Evolutionary conservation across 2,329 filamentous ascomycete genomes (phyloP).

Genomic region (Penicillium sp.): DNA sequence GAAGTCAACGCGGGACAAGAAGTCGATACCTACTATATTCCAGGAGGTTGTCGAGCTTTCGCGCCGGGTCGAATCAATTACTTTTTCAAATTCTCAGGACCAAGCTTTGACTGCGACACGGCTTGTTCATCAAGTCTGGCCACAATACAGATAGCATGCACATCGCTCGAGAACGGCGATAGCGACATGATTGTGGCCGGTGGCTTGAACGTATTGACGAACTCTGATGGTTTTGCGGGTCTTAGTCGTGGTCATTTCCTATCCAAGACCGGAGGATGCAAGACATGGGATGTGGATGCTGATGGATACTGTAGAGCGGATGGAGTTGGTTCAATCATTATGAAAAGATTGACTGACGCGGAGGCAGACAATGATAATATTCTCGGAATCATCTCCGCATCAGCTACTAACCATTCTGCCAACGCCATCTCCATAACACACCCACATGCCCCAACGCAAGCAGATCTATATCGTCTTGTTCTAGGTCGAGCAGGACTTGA

Average conservation of each 20-base stretch:
- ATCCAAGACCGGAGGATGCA: slow-evolving; percentile 10
- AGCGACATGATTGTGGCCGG: slow-evolving; percentile 6
- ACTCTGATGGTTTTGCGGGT: slow-evolving; percentile 1
- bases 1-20: slow-evolving; percentile 60
- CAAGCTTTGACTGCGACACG: slow-evolving; percentile 4
- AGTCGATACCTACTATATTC: slow-evolving; percentile 63
- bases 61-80: slow-evolving; percentile 45
- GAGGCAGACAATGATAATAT: slow-evolving; percentile 19
- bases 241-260: slow-evolving; percentile 7
- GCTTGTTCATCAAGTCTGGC: slow-evolving; percentile 9
- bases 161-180: neutral
- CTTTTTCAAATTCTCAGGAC: slow-evolving; percentile 2
- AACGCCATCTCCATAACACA: slow-evolving; percentile 10
- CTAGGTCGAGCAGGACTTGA: slow-evolving; percentile 12
- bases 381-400: slow-evolving; percentile 17
- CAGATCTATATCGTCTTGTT: slow-evolving; percentile 19
- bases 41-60: slow-evolving; percentile 56
- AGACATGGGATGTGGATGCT: slow-evolving; percentile 16
- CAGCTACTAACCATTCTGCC: slow-evolving; percentile 32
- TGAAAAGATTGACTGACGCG: slow-evolving; percentile 20
- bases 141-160: slow-evolving; percentile 1
- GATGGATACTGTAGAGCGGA: slow-evolving; percentile 21
- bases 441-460: slow-evolving; percentile 15
- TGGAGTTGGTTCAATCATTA: slow-evolving; percentile 16
- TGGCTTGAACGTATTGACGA: slow-evolving; percentile 3